Evolutionary conservation across 1,284 basidiomycete genomes (phyloP), one percentile per base, ranked within the genome.

Genomic region (Cronartium ribicola): DNA sequence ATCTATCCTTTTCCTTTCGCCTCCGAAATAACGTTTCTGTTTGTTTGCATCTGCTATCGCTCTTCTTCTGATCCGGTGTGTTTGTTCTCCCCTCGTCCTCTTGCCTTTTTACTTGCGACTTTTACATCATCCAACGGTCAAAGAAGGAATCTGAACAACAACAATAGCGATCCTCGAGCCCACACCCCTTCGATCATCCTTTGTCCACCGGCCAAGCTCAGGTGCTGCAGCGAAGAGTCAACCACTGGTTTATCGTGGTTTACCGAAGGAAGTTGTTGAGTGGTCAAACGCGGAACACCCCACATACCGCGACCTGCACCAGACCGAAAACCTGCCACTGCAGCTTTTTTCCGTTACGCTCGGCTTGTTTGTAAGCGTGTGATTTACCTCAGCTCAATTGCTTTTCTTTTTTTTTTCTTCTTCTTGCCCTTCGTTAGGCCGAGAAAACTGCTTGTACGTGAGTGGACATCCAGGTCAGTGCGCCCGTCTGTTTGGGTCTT

Each of bases 281-380:
- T 55, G 51, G 51, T 55, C n/a, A 55, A 55, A 55, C 51, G 51
- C 51, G 51, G 51, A n/a, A 55, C 51, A n/a, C 51, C 48, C 48
- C 48, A 55, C 51, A 55, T 29, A 55, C 51, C n/a, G 51, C 17
- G 51, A 55, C 51, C 29, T 55, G 29, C 51, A 55, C 29, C 51
- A 55, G 51, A 55, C n/a, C 51, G n/a, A n/a, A 55, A 20, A 29
- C 29, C 29, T n/a, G n/a, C 51, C 17, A 55, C 51, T 29, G 51
- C 29, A 55, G n/a, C 17, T 55, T 55, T 55, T 55, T 55, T 55
- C 51, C 7, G 17, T 55, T 55, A 55, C 17, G n/a, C 51, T 55
- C 51, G 29, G 29, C 51, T 55, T 55, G 29, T 55, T 55, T 8
- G 17, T 11, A 55, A 55, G 51, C 51, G n/a, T 55, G 51, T 55